Evolutionary conservation across 2,329 filamentous ascomycete genomes (phyloP).

Genomic region (Colletotrichum sp.): DNA sequence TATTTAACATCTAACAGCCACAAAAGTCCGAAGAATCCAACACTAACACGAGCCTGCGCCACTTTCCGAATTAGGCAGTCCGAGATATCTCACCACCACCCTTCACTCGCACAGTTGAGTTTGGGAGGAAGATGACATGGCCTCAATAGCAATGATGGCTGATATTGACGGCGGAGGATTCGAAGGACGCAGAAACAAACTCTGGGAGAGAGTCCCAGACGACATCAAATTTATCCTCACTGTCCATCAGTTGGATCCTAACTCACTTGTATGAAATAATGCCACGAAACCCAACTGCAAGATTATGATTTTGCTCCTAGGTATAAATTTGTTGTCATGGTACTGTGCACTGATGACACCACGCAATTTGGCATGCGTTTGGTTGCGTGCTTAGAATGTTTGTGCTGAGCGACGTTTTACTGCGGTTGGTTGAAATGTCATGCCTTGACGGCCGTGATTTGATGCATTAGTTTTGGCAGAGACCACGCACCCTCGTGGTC

Average conservation of each 20-base stretch:
- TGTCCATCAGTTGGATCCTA: neutral
- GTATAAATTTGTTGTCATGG: neutral
- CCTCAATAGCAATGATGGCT: neutral
- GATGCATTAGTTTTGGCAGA: neutral
- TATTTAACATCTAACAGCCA: neutral
- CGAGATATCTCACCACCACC: neutral
- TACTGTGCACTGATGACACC: neutral
- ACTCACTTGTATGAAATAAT: neutral
- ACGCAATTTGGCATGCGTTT: too few relatives aligned
- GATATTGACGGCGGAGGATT: neutral
- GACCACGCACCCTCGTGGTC: neutral
- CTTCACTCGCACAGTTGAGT: neutral
- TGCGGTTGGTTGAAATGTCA: neutral
- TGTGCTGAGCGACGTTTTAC: neutral
- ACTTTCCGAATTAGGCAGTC: neutral
- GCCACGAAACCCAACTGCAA: neutral
- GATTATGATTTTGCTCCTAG: neutral
- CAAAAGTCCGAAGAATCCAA: neutral
- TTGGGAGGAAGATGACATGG: neutral
- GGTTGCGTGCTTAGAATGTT: rapidly evolving
- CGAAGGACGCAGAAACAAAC: neutral
- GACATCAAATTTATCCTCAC: neutral
- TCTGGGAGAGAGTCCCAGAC: neutral
- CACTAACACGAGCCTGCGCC: neutral
- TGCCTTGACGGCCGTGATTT: neutral